Evolutionary conservation across 768 basidiomycete genomes (phyloP).

Genomic region (Galerina sulciceps): DNA sequence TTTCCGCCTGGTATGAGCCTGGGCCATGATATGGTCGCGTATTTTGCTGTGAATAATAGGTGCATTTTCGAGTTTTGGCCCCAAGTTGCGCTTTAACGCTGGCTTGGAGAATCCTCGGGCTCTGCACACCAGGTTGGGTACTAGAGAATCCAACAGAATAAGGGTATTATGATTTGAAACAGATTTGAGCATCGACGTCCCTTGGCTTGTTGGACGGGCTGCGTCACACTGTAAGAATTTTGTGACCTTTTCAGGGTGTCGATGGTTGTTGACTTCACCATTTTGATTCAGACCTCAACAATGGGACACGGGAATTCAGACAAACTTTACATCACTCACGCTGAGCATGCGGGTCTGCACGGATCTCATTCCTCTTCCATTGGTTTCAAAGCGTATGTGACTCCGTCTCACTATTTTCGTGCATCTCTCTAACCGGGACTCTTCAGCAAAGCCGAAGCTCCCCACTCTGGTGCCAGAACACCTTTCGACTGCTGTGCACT

Average conservation of each 20-base stretch:
- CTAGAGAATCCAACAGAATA: conserved; percentile 47
- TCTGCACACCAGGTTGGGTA: conserved; percentile 33
- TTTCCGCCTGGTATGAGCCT: conserved; percentile 18
- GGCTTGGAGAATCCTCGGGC: conserved; percentile 18
- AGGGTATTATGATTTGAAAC: conserved; percentile 27
- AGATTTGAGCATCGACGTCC: conserved; percentile 16
- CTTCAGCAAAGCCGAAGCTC: conserved; percentile 67
- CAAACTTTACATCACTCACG: conserved; percentile 89
- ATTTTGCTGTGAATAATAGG: conserved; percentile 23
- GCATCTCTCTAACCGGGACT: conserved; percentile 13
- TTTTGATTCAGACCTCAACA: conserved; percentile 18
- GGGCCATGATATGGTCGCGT: conserved; percentile 27
- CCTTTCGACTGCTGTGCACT: conserved; percentile 93
- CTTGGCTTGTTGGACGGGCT: too few relatives aligned
- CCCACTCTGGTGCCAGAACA: conserved; percentile 65
- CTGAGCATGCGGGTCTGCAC: conserved; percentile 80
- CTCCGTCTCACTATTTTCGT: conserved; percentile 6
- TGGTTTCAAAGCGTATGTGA: conserved; percentile 68
- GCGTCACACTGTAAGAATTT: background rate
- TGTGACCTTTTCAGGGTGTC: background rate
- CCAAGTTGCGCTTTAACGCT: background rate
- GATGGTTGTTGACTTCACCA: conserved; percentile 14
- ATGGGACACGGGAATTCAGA: conserved; percentile 90
- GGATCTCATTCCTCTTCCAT: conserved; percentile 83
- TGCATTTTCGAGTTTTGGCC: conserved; percentile 9